A percentile compares a stretch with the other conserved stretches of the same genome.
phyloP scores from a whole-genome alignment of 306 rosid genomes.

The Carpinus viminea region DNA sequence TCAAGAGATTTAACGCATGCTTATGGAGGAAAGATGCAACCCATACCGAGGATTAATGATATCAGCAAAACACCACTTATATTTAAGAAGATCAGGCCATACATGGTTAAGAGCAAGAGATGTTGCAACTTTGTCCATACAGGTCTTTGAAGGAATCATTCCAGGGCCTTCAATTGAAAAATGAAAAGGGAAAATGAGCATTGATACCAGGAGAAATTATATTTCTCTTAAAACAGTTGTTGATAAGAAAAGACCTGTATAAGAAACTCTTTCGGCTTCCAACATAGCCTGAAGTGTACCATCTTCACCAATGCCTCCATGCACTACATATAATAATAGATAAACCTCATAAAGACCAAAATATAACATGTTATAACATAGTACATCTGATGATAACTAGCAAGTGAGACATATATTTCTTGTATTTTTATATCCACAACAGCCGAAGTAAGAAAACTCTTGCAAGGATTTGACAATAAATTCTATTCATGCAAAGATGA shows the following conservation, averaged over 20 bases:
- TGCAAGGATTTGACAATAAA: conserved; percentile 7
- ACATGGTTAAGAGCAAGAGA: conserved; percentile 79
- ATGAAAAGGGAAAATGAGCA: conserved; percentile 12
- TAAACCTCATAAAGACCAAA: conserved; percentile 20
- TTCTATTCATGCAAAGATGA: conserved; percentile 4
- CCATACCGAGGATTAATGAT: neutral
- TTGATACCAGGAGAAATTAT: conserved; percentile 15
- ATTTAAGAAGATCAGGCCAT: conserved; percentile 28
- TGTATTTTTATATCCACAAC: neutral
- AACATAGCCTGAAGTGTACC: conserved; percentile 89
- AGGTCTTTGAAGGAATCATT: conserved; percentile 69
- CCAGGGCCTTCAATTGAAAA: conserved; percentile 73
- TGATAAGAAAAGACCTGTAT: conserved; percentile 62
- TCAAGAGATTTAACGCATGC: conserved; percentile 22
- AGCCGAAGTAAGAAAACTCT: conserved; percentile 12
- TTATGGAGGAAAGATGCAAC: conserved; percentile 19
- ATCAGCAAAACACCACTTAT: neutral
- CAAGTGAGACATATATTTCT: neutral
- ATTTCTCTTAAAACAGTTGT: conserved; percentile 10
- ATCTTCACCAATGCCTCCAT: conserved; percentile 99
- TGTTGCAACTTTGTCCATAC: conserved; percentile 96
- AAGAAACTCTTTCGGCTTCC: conserved; percentile 80
- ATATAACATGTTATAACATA: neutral
- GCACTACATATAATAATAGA: conserved; percentile 55
- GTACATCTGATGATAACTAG: neutral